Conservation (phyloP, 257 asterid genomes). For the Ligustrum vulgare region DNA sequence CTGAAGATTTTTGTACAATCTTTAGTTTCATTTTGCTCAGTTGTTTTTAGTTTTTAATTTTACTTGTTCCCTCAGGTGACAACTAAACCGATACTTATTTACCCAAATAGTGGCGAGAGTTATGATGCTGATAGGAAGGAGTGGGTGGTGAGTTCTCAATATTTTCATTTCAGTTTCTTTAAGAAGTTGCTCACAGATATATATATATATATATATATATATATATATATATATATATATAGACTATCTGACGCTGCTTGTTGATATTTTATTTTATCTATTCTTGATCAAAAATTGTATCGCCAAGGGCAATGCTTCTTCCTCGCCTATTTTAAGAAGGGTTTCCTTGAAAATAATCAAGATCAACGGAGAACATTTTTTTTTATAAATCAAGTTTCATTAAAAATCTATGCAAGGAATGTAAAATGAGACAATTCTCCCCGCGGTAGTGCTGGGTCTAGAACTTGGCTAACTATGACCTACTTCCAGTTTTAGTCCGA, state of each 20-base stretch:
- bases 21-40: not conserved
- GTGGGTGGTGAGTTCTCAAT: slow-evolving; percentile 76
- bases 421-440: not conserved
- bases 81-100: slow-evolving; percentile 69
- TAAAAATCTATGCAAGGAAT: too few species aligned
- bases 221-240: too few species aligned
- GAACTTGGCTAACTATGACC: not conserved
- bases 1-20: not conserved
- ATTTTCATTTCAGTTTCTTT: not conserved
- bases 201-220: too few species aligned
- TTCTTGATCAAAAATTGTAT: not conserved
- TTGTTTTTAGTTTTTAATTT: slow-evolving; percentile 18
- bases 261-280: too few species aligned
- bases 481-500: not conserved
- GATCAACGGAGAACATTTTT: not conserved
- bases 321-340: too few species aligned
- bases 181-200: not conserved
- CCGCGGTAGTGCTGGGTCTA: not conserved
- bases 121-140: slow-evolving; percentile 63
- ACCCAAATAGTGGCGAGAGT: slow-evolving; percentile 90
- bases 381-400: too few species aligned
- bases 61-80: slow-evolving; percentile 52
- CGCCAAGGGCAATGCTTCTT: not conserved
- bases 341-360: too few species aligned
- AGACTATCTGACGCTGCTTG: not conserved